A percentile compares a stretch with the other conserved stretches of the same genome.
Conservation (phyloP, 2,329 filamentous ascomycete genomes). For the Fusarium decemcellulare region DNA sequence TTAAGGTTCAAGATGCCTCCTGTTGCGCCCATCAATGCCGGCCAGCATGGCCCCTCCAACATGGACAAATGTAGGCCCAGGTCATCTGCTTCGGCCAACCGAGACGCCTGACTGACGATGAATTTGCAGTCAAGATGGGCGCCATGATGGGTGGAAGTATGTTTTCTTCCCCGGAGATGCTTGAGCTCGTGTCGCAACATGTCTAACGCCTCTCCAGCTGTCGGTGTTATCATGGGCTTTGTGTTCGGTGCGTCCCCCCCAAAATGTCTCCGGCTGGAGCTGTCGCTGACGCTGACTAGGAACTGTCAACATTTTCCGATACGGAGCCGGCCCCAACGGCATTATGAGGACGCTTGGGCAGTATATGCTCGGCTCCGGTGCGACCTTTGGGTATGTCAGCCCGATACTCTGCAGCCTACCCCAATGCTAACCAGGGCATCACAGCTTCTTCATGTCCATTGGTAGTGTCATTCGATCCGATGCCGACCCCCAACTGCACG, state of each 20-base stretch:
- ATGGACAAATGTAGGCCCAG: slow-evolving; percentile 66
- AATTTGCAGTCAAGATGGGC: slow-evolving; percentile 81
- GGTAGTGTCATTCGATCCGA: slow-evolving; percentile 97
- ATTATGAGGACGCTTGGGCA: slow-evolving; percentile 95
- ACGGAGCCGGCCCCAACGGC: slow-evolving; percentile 92
- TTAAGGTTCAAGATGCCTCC: slow-evolving; percentile 55
- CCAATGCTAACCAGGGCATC: slow-evolving; percentile 34
- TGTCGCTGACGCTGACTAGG: slow-evolving; percentile 64
- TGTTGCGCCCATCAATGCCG: slow-evolving; percentile 56
- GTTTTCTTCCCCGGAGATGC: slow-evolving; percentile 54
- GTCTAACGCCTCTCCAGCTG: slow-evolving; percentile 72
- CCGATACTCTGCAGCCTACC: slow-evolving; percentile 1
- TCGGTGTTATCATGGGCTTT: slow-evolving; percentile 97
- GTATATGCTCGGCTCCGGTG: slow-evolving; percentile 95
- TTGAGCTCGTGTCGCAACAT: background rate
- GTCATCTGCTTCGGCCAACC: slow-evolving; percentile 17
- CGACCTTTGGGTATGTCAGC: slow-evolving; percentile 86
- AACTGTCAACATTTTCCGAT: slow-evolving; percentile 94
- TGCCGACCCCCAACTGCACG: slow-evolving; percentile 80
- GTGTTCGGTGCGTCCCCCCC: slow-evolving; percentile 81
- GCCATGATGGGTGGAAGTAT: slow-evolving; percentile 98
- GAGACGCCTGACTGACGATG: slow-evolving; percentile 35
- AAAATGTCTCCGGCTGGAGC: background rate
- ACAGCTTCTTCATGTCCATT: slow-evolving; percentile 97
- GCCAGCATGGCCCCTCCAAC: slow-evolving; percentile 64